Base-by-base conservation (phyloP, 495 filamentous ascomycete genomes). In the Penicillium cosmopolitanum region DNA sequence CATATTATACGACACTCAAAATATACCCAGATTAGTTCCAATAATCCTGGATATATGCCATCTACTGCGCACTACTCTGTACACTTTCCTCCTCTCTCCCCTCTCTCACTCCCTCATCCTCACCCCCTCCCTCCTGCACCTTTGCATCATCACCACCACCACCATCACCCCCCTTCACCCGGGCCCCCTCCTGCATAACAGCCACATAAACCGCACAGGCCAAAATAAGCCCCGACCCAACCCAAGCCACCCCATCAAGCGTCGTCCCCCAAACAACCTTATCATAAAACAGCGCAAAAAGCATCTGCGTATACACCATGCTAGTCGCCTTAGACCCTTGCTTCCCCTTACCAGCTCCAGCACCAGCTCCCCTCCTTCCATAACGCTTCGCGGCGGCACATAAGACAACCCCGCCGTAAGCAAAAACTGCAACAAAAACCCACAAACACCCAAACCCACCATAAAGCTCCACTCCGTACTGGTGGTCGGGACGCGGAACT, bases 261-360 rank as follows among this genome's bases (percentile, higher is more conserved):
- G 80, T 84, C 23, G 82, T 84, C 1, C 89, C 88, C 80, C 89
- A 97, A 12, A 97, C 75, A 50, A 89, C 75, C 56, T 86, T 85
- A 68, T 98, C 94, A 66, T 92, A 93, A 13, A 83, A 83, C 15
- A 96, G 77, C 11, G 94, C 93, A 70, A 96, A 97, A 36, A 98
- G 69, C 90, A 98, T 94, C 70, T 96, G 89, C 46, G 87, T 91
- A 68, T 96, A 98, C 4, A 91, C 78, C 91, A 97, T 96, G 19
- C 89, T 91, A 5, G 89, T 96, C 3, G 93, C 93, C 21, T 90
- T 81, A 19, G 87, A 86, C 7, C 85, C 85, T 55, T 66, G 58
- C 0, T 10, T 44, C 15, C 42, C 42, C 6, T 10, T 15, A 18
- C 42, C 42, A 13, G 9, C 9, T 57, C 53, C 1, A 21, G 19